A percentile compares a stretch with the other conserved stretches of the same genome.
These are phyloP conservation scores for Sclerotinia glacialis DNA, from an alignment of 2,329 filamentous ascomycete genomes.

Conservation along the genomic window DNA sequence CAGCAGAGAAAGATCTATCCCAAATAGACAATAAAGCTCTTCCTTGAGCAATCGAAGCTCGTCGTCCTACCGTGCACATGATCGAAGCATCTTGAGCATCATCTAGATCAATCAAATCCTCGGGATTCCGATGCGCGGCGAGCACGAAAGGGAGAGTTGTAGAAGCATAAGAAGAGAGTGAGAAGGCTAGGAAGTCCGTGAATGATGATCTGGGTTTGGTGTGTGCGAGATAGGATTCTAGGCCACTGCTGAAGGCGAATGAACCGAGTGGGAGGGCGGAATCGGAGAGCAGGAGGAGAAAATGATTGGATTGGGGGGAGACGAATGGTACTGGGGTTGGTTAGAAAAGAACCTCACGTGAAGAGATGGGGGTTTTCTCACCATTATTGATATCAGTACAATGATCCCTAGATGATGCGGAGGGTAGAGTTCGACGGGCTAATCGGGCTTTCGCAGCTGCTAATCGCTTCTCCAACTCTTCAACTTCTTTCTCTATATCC, in stretches of 20 bases:
- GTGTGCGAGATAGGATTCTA: conserved; percentile 80
- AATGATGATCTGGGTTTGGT: conserved; percentile 52
- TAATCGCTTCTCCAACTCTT: conserved; percentile 51
- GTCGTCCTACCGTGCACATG: conserved; percentile 73
- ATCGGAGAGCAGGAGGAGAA: conserved; percentile 74
- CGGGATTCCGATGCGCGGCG: conserved; percentile 58
- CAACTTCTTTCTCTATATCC: conserved; percentile 52
- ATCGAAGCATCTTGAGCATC: conserved; percentile 74
- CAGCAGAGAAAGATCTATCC: conserved; percentile 63
- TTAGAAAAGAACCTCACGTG: conserved; percentile 18
- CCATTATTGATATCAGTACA: conserved; percentile 23
- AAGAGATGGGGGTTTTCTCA: conserved; percentile 1
- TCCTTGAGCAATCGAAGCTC: conserved; percentile 73
- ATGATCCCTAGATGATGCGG: conserved; percentile 27
- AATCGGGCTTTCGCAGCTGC: conserved; percentile 46
- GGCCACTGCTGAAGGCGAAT: conserved; percentile 81
- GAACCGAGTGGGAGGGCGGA: conserved; percentile 78
- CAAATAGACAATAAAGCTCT: conserved; percentile 71
- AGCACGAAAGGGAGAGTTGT: conserved; percentile 74
- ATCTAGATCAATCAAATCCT: conserved; percentile 57
- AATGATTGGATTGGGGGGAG: conserved; percentile 48
- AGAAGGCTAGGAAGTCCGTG: conserved; percentile 65
- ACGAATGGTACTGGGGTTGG: conserved; percentile 27
- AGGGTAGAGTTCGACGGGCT: conserved; percentile 33
- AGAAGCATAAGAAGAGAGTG: conserved; percentile 67